Evolutionary conservation across 2,329 filamentous ascomycete species (phyloP), one percentile per base, ranked within the genome.

Genomic region (Monilinia fructicola): DNA sequence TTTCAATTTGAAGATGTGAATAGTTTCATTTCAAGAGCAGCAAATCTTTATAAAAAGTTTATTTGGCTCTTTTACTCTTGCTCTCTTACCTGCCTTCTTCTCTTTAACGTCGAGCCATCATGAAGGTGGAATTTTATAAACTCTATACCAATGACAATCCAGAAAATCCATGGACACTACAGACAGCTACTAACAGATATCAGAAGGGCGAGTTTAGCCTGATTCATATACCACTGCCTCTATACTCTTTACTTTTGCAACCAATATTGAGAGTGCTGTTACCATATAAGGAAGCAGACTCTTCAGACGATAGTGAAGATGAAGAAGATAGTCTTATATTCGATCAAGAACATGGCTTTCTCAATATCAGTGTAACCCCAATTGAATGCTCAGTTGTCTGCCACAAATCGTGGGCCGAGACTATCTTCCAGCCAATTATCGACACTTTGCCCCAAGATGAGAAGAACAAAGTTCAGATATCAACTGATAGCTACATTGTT

Each of bases 301-400:
- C 59, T 35, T 42, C 66, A 23, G 63, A 54, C 74, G 77, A 60
- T 75, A 79, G 68, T 48, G 71, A 73, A 28, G 69, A 72, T 23
- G 74, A 78, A 67, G 75, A 73, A 54, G 80, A 83, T 68, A 83
- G 82, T 23, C 78, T 85, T 54, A 82, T 81, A 4, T 69, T 78
- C 54, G 83, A 84, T 69, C 80, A 82, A 69, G 84, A 84, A 75
- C 90, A 95, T 78, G 87, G 88, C 54, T 98, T 99, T 78, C 85
- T 97, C 77, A 98, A 98, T 78, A 88, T 99, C 72, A 96, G 92
- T 69, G 85, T 98, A 74, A 98, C 93, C 0, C 92, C 93, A 0
- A 86, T 96, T 65, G 95, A 97, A 78, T 96, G 92, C 79, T 97
- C 93, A 4, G 85, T 99, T 63, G 92, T 96, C 64, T 98, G 94